Base-by-base conservation (phyloP, 1,284 basidiomycete species). In the Albatrellus sp. region DNA sequence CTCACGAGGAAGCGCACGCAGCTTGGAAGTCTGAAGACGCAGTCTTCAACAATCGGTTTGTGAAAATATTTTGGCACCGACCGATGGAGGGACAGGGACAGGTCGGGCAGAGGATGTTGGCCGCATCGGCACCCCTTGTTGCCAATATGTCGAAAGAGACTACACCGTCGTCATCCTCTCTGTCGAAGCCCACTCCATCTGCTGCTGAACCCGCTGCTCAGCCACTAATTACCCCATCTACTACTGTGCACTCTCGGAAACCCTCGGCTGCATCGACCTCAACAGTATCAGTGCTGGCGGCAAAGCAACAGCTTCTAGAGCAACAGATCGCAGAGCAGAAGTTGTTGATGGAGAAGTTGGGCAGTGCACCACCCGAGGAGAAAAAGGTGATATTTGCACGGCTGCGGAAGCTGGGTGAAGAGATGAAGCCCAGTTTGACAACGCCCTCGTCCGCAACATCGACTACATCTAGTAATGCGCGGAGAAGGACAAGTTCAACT, bases 21-120 rank as follows among this genome's bases (percentile, higher is more conserved):
- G 93, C 93, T 0, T 92, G 93, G 85, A 88, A 86, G 60, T 82
- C 80, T 20, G 89, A 94, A 58, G 90, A 94, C 49, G 90, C 91
- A 13, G 84, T 97, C 20, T 96, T 97, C 57, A 81, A 80, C 13
- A 93, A 92, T 55, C 78, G 93, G 35, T 97, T 97, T 59, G 91
- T 97, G 54, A 96, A 94, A 61, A 72, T 93, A 35, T 86, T 91
- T 54, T 93, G 90, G 90, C 90, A 93, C 66, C 71, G 82, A 52
- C 90, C 90, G 2, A 76, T 90, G 73, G 86, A 85, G 45, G 90
- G 90, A 0, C 85, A 90, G 54, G 90, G 89, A 12, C 77, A 76
- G 50, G 70, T 67, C 13, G 90, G 89, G 1, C 66, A 77, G 44
- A 72, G 80, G 51, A 75, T 82, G 63, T 65, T 93, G 40, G 88